Evolutionary conservation across 2,329 filamentous ascomycete genomes (phyloP).

Genomic region (Neofusicoccum umdonicola): DNA sequence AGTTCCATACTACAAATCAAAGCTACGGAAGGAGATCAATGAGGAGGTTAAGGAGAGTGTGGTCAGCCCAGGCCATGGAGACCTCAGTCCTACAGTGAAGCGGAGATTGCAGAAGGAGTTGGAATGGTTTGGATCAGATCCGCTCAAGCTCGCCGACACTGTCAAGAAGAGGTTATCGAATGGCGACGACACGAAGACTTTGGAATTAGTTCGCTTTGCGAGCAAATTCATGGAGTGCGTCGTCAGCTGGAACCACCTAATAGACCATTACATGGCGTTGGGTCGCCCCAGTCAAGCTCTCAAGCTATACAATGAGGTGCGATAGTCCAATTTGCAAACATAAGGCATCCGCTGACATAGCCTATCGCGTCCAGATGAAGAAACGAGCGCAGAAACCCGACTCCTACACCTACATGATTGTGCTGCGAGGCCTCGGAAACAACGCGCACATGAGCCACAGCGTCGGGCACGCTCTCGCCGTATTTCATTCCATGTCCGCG

Average conservation of each 20-base stretch:
- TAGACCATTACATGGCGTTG: slow-evolving; percentile 66
- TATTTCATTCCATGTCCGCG: slow-evolving; percentile 73
- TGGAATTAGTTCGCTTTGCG: slow-evolving; percentile 66
- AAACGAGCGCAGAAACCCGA: slow-evolving; percentile 82
- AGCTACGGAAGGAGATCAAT: not conserved
- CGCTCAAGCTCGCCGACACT: slow-evolving; percentile 67
- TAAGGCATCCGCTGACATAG: slow-evolving; percentile 15
- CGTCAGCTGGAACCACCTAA: slow-evolving; percentile 86
- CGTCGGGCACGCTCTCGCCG: slow-evolving; percentile 65
- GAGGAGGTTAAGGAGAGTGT: not conserved
- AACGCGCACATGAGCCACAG: slow-evolving; percentile 57
- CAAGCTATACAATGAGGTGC: slow-evolving; percentile 84
- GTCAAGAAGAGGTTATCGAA: slow-evolving; percentile 61
- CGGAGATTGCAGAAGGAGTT: not conserved
- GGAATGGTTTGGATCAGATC: slow-evolving; percentile 56
- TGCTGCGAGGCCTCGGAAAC: slow-evolving; percentile 71
- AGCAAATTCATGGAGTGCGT: slow-evolving; percentile 61
- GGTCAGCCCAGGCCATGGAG: not conserved
- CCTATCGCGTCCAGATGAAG: slow-evolving; percentile 69
- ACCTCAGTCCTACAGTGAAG: not conserved
- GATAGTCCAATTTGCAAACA: slow-evolving; percentile 19
- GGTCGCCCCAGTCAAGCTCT: slow-evolving; percentile 63
- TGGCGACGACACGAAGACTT: slow-evolving; percentile 64
- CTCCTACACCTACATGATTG: slow-evolving; percentile 76
- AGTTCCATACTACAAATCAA: not conserved